Conservation (phyloP, 768 basidiomycete genomes). For the Phlebiopsis flavidoalba region DNA sequence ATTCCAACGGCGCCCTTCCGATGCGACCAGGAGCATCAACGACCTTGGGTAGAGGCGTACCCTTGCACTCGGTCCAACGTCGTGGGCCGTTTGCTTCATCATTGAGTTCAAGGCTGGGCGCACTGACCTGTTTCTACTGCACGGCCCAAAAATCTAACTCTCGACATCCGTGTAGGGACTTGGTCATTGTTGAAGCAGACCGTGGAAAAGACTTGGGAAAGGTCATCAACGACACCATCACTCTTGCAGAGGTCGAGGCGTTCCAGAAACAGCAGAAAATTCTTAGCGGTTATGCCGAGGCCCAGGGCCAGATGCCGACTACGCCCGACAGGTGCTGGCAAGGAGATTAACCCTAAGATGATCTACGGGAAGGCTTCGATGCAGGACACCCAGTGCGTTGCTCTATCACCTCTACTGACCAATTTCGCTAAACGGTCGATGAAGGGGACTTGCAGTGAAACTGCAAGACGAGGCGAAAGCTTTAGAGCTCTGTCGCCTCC, state of each 20-base stretch:
- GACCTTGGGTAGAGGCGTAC: slow-evolving; percentile 88
- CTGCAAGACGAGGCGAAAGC: slow-evolving; percentile 90
- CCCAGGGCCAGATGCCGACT: slow-evolving; percentile 33
- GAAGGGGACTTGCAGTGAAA: slow-evolving; percentile 73
- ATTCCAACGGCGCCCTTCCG: slow-evolving; percentile 35
- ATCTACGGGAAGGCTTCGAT: slow-evolving; percentile 85
- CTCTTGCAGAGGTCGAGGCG: slow-evolving; percentile 83
- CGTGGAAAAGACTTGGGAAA: slow-evolving; percentile 90
- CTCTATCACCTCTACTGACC: slow-evolving; percentile 7
- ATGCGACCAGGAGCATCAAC: slow-evolving; percentile 31
- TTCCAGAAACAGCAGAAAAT: slow-evolving; percentile 77
- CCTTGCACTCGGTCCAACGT: slow-evolving; percentile 77
- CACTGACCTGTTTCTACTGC: slow-evolving; percentile 90
- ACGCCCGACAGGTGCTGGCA: slow-evolving; percentile 62
- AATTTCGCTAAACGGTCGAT: background rate
- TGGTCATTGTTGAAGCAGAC: slow-evolving; percentile 97
- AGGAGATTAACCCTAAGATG: slow-evolving; percentile 96
- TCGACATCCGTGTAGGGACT: slow-evolving; percentile 78
- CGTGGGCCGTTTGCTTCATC: slow-evolving; percentile 91
- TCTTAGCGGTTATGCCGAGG: slow-evolving; percentile 30
- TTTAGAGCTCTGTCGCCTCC: slow-evolving; percentile 80
- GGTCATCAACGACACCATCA: slow-evolving; percentile 88
- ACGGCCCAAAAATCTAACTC: slow-evolving; percentile 62
- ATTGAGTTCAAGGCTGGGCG: slow-evolving; percentile 97
- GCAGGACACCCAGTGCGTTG: slow-evolving; percentile 74